Percentiles rank a stretch among this genome's conserved stretches.
Conservation (phyloP, 1,139 yeast genomes). For the Kluyveromyces sp. region DNA sequence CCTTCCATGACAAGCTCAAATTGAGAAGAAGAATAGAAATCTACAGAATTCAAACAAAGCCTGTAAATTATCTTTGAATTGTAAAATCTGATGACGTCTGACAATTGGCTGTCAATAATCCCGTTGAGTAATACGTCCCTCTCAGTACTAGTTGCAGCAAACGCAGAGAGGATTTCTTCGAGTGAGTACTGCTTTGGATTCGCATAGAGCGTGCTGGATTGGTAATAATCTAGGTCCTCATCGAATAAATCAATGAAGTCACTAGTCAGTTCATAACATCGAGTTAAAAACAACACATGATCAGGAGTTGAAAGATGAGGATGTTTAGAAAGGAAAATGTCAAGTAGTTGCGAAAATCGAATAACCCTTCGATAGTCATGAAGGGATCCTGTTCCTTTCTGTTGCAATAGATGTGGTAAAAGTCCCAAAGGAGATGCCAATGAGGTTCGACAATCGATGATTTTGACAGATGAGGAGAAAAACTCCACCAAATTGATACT, state of each 20-base stretch:
- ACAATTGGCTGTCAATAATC: conserved; percentile 1
- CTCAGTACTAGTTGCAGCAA: conserved; percentile 3
- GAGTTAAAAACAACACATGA: conserved; percentile 23
- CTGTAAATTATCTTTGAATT: conserved; percentile 25
- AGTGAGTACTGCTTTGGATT: conserved; percentile 16
- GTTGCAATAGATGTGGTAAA: conserved; percentile 34
- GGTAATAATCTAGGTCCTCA: conserved; percentile 17
- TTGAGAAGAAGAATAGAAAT: conserved; percentile 25
- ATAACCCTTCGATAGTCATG: conserved; percentile 10
- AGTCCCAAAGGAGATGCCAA: conserved; percentile 43
- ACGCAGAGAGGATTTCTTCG: conserved; percentile 19
- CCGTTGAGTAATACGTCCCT: neutral
- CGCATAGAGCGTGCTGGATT: conserved; percentile 18
- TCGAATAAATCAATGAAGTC: conserved; percentile 34
- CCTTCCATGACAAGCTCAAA: conserved; percentile 30
- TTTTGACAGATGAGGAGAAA: conserved; percentile 19
- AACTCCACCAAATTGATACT: conserved; percentile 8
- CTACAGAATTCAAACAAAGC: conserved; percentile 31
- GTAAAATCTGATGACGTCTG: conserved; percentile 21
- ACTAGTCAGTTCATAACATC: conserved; percentile 33
- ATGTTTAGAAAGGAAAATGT: conserved; percentile 13
- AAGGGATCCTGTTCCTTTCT: neutral
- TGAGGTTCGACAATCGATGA: conserved; percentile 34
- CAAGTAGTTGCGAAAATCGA: conserved; percentile 25
- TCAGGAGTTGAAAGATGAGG: conserved; percentile 18